These are phyloP conservation scores for Thermomyces lanuginosus DNA, from an alignment of 2,329 filamentous ascomycete genomes.

Conservation along the genomic window DNA sequence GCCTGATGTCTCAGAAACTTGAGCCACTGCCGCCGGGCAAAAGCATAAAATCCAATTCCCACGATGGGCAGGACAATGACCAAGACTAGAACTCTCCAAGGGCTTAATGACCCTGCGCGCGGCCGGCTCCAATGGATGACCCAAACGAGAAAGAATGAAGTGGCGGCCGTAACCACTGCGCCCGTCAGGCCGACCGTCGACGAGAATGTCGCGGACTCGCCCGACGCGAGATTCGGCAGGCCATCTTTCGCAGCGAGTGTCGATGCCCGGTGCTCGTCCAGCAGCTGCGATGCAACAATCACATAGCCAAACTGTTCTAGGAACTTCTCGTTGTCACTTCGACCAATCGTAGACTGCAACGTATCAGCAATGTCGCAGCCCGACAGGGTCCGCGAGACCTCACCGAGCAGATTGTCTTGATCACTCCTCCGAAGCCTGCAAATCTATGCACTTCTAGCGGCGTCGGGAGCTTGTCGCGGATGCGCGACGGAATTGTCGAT, in stretches of 20 bases:
- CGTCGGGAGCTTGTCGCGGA: constrained; percentile 33
- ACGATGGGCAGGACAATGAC: constrained; percentile 34
- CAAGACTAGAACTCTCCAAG: constrained; percentile 23
- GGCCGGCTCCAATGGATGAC: constrained; percentile 54
- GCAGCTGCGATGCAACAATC: constrained; percentile 76
- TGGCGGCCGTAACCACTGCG: constrained; percentile 47
- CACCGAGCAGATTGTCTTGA: constrained; percentile 35
- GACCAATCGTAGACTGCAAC: constrained; percentile 31
- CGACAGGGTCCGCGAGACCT: constrained; percentile 7
- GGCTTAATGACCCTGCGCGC: constrained; percentile 32
- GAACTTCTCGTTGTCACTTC: constrained; percentile 67
- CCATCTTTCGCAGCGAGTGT: constrained; percentile 22
- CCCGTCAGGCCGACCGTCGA: constrained; percentile 44
- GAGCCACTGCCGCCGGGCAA: constrained; percentile 65
- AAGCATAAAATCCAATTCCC: constrained; percentile 49
- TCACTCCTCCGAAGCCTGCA: constrained; percentile 1
- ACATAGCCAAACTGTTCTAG: constrained; percentile 87
- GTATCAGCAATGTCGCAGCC: too few relatives aligned
- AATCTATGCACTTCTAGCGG: constrained; percentile 20
- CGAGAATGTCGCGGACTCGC: constrained; percentile 19
- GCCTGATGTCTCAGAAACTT: constrained; percentile 61
- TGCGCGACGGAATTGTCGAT: constrained; percentile 33
- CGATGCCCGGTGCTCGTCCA: constrained; percentile 44
- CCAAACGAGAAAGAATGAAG: constrained; percentile 48
- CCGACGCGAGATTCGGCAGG: constrained; percentile 14